Evolutionary conservation across 768 basidiomycete genomes (phyloP).

Genomic region (Mycena belliarum): DNA sequence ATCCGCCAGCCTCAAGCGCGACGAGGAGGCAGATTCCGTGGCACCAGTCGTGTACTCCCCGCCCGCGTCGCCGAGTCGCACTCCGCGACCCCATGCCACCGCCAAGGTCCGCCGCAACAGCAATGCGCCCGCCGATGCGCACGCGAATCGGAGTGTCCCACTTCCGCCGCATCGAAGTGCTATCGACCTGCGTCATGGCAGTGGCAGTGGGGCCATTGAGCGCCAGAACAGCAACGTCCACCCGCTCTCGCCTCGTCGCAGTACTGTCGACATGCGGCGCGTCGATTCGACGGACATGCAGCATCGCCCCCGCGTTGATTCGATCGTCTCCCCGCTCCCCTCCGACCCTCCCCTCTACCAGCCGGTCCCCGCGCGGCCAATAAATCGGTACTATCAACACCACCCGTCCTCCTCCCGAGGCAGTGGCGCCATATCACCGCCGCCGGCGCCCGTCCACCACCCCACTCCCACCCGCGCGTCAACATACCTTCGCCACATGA

Average conservation of each 20-base stretch:
- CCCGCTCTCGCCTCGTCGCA: constrained; percentile 8
- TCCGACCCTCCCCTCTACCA: constrained; percentile 7
- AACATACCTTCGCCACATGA: constrained; percentile 75
- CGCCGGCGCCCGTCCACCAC: constrained; percentile 26
- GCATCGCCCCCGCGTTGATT: constrained; percentile 8
- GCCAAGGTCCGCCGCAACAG: constrained; percentile 8
- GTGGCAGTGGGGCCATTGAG: no score
- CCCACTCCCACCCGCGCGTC: constrained; percentile 57
- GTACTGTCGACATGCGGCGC: constrained; percentile 14
- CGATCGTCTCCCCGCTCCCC: constrained; percentile 7
- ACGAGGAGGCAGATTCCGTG: constrained; percentile 12
- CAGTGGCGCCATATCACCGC: constrained; percentile 35
- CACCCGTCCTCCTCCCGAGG: constrained; percentile 34
- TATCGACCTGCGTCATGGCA: no score
- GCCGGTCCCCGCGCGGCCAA: constrained; percentile 24
- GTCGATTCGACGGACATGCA: no score
- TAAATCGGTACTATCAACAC: constrained; percentile 28
- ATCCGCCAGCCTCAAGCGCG: constrained; percentile 25
- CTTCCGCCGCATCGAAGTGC: no score
- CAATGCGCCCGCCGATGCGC: constrained; percentile 1
- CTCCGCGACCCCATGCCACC: constrained; percentile 15
- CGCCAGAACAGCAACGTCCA: constrained; percentile 3
- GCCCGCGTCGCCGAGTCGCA: constrained; percentile 22
- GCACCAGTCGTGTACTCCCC: constrained; percentile 20
- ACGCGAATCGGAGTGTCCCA: no score